A percentile compares a stretch with the other conserved stretches of the same genome.
Evolutionary conservation across 2,329 filamentous ascomycete genomes (phyloP).

Genomic region (Aspergillus felis): DNA sequence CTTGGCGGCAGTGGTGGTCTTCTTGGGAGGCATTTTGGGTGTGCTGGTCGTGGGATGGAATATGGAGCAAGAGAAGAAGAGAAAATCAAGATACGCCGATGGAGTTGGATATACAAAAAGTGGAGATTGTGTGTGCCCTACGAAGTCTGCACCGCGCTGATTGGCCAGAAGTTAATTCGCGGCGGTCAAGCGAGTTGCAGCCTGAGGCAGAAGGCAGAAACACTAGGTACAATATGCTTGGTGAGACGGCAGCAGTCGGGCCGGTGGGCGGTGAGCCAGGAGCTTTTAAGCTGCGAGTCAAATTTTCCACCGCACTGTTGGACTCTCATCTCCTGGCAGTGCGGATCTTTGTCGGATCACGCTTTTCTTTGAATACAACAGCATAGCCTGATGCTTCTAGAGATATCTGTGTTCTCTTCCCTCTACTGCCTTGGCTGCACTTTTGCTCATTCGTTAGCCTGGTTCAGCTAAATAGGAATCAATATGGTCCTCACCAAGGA

Average conservation of each 20-base stretch:
- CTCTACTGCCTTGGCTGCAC: not conserved
- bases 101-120: constrained; percentile 24
- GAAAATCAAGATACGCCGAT: constrained; percentile 17
- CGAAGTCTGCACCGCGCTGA: constrained; percentile 17
- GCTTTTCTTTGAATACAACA: not conserved
- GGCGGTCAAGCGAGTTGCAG: constrained; percentile 27
- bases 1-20: constrained; percentile 69
- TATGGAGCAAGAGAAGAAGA: constrained; percentile 31
- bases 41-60: constrained; percentile 42
- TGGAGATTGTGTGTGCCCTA: constrained; percentile 38
- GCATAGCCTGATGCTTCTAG: not conserved
- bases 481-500: constrained; percentile 50
- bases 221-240: not conserved
- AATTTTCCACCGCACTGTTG: constrained; percentile 3
- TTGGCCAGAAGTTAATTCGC: constrained; percentile 20
- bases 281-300: constrained; percentile 24
- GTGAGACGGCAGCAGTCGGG: constrained; percentile 21
- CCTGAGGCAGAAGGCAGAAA: constrained; percentile 12
- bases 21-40: constrained; percentile 85
- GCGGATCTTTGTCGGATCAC: not conserved
- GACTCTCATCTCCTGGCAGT: not conserved
- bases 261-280: constrained; percentile 24
- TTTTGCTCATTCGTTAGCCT: not conserved
- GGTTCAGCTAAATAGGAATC: not conserved
- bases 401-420: not conserved